phyloP scores from a whole-genome alignment of 2,329 filamentous ascomycete species.

The Boeremia exigua region DNA sequence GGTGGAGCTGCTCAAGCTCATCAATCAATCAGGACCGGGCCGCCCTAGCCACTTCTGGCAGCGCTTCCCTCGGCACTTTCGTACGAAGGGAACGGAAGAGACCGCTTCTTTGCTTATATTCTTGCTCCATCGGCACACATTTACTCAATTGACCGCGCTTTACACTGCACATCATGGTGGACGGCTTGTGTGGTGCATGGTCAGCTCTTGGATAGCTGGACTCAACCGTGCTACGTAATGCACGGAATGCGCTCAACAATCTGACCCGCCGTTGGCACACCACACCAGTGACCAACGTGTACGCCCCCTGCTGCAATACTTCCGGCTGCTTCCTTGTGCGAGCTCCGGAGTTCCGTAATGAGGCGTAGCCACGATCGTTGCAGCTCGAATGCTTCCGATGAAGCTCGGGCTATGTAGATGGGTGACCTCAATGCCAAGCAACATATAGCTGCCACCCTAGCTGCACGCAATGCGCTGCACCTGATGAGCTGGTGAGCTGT shows the following conservation, averaged over 20 bases:
- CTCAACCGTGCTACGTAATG: constrained; percentile 10
- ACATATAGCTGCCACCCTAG: too few species aligned
- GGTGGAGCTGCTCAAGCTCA: constrained; percentile 22
- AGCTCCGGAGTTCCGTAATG: neutral
- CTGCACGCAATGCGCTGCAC: too few species aligned
- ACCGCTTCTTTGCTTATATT: neutral
- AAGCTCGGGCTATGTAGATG: neutral
- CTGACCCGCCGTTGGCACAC: constrained; percentile 1
- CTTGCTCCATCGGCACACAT: neutral
- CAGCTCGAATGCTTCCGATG: neutral
- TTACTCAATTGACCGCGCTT: neutral
- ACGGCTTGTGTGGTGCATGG: neutral
- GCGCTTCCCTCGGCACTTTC: constrained; percentile 7
- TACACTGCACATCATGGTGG: neutral
- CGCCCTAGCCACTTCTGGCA: neutral
- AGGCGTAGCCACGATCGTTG: neutral
- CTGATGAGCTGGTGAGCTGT: too few species aligned
- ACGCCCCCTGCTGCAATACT: neutral
- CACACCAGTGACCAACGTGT: neutral
- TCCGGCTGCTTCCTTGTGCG: neutral
- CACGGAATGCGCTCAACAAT: constrained; percentile 12
- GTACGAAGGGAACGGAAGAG: neutral
- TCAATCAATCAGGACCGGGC: constrained; percentile 7
- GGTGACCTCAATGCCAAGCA: too few species aligned
- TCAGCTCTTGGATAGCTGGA: neutral